Conservation (phyloP, 345 rosid genomes). For the Hibiscus tridactylites region DNA sequence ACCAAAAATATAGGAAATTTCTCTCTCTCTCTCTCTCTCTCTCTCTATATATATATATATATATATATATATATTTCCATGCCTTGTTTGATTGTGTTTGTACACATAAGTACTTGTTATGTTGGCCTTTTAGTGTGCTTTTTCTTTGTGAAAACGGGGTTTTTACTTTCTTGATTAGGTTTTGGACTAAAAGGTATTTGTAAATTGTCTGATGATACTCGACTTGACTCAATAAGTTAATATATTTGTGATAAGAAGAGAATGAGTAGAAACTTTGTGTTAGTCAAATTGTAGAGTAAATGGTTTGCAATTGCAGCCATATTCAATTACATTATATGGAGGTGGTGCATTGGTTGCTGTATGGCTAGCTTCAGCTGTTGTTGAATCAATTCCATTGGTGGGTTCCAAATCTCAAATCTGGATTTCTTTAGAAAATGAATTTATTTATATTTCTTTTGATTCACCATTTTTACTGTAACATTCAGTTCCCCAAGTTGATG, state of each 20-base stretch:
- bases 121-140: background rate
- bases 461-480: background rate
- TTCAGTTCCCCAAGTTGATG: slow-evolving; percentile 74
- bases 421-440: background rate
- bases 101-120: background rate
- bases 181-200: slow-evolving; percentile 14
- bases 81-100: background rate
- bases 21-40: too few species aligned
- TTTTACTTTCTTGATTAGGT: slow-evolving; percentile 36
- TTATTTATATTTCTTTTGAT: background rate
- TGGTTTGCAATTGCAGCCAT: slow-evolving; percentile 31
- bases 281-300: background rate
- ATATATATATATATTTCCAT: background rate
- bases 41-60: too few species aligned
- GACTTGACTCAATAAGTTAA: background rate
- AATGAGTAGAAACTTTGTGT: background rate
- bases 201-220: slow-evolving; percentile 20
- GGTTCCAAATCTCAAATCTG: background rate
- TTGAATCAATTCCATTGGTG: slow-evolving; percentile 93
- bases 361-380: slow-evolving; percentile 52
- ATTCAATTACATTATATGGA: slow-evolving; percentile 44
- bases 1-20: too few species aligned
- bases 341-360: slow-evolving; percentile 49
- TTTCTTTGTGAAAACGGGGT: slow-evolving; percentile 8
- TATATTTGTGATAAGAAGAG: background rate